A percentile compares a stretch with the other conserved stretches of the same genome.
These are phyloP conservation scores for Ogataea naganishii DNA, from an alignment of 805 yeast genomes.

Conservation along the genomic window DNA sequence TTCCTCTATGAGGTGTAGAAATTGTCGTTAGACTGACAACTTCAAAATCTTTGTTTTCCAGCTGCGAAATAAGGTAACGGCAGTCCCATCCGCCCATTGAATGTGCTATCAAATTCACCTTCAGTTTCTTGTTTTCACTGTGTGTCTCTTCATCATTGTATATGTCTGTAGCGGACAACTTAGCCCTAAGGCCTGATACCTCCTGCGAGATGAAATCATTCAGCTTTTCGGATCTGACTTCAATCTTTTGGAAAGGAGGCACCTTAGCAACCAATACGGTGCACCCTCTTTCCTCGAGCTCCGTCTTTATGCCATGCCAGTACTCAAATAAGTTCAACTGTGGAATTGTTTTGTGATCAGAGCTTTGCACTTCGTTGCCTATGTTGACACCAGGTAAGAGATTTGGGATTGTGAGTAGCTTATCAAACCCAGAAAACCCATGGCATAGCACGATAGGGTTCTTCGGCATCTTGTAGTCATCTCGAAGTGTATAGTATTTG, in stretches of 20 bases:
- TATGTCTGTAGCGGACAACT: conserved; percentile 13
- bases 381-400: conserved; percentile 3
- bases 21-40: conserved; percentile 76
- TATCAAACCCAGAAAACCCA: conserved; percentile 80
- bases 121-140: conserved; percentile 25
- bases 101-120: conserved; percentile 74
- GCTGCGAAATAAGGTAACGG: conserved; percentile 58
- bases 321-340: conserved; percentile 40
- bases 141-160: conserved; percentile 13
- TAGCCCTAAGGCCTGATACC: conserved; percentile 8
- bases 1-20: conserved; percentile 84
- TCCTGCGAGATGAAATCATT: conserved; percentile 35
- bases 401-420: conserved; percentile 31
- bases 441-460: conserved; percentile 78
- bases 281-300: conserved; percentile 53
- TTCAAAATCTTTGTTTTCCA: conserved; percentile 39
- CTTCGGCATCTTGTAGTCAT: conserved; percentile 48
- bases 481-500: conserved; percentile 22
- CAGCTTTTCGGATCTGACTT: conserved; percentile 54
- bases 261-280: conserved; percentile 67
- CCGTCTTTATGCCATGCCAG: conserved; percentile 73
- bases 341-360: not conserved
- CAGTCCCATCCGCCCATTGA: conserved; percentile 94
- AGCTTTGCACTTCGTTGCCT: conserved; percentile 11
- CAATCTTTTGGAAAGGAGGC: conserved; percentile 73